Conservation (phyloP, 257 asterid species). For the Primulina huaijiensis region DNA sequence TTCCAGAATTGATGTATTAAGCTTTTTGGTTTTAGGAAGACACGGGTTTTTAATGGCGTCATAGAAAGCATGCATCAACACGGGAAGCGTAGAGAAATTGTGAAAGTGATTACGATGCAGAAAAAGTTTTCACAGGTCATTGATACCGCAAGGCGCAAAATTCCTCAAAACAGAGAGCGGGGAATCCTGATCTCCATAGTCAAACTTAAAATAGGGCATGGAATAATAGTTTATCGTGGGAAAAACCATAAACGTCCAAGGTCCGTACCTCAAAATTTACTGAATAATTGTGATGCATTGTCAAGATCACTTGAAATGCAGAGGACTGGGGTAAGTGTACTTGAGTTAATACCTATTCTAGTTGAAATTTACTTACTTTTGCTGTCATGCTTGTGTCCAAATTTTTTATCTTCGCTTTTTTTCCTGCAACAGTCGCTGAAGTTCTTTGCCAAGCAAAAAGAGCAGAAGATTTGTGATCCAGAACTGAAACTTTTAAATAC, state of each 20-base stretch:
- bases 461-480: slow-evolving; percentile 49
- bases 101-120: slow-evolving; percentile 90
- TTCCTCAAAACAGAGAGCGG: slow-evolving; percentile 67
- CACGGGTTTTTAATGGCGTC: slow-evolving; percentile 80
- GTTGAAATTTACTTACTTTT: slow-evolving; percentile 4
- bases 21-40: slow-evolving; percentile 61
- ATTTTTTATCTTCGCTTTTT: slow-evolving; percentile 22
- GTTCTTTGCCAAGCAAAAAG: slow-evolving; percentile 69
- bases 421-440: slow-evolving; percentile 55
- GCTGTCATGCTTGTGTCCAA: slow-evolving; percentile 6
- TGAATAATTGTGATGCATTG: slow-evolving; percentile 71
- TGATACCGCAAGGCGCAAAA: slow-evolving; percentile 63
- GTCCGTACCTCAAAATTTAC: slow-evolving; percentile 40
- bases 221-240: slow-evolving; percentile 83
- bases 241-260: slow-evolving; percentile 84
- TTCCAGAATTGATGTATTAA: background rate
- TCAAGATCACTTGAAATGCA: slow-evolving; percentile 79
- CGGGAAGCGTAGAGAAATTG: slow-evolving; percentile 93
- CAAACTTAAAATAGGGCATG: slow-evolving; percentile 90
- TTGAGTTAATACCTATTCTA: slow-evolving; percentile 10
- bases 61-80: slow-evolving; percentile 89
- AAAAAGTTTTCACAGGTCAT: slow-evolving; percentile 56
- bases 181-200: slow-evolving; percentile 66
- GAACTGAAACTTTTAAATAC: slow-evolving; percentile 57
- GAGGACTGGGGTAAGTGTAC: slow-evolving; percentile 75